phyloP scores from a whole-genome alignment of 257 asterid genomes.

The Nicotiana tomentosiformis region DNA sequence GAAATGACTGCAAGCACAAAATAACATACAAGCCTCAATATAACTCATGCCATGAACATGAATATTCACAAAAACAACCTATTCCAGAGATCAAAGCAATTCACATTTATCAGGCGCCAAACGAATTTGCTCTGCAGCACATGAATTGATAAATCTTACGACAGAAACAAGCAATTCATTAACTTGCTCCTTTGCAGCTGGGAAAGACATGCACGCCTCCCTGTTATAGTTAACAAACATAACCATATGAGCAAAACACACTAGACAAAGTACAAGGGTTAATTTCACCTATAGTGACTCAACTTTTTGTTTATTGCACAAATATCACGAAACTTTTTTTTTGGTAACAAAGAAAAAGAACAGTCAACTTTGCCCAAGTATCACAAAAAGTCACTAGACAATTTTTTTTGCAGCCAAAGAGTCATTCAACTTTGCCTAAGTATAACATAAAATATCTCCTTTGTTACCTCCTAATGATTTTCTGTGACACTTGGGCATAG shows the following conservation, averaged over 20 bases:
- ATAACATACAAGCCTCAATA: slow-evolving; percentile 7
- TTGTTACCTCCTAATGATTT: too few species aligned
- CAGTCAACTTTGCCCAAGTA: too few species aligned
- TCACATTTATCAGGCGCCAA: slow-evolving; percentile 86
- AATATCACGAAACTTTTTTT: too few species aligned
- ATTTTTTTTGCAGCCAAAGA: too few species aligned
- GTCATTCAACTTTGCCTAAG: too few species aligned
- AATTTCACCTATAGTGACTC: too few species aligned
- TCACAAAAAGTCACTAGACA: too few species aligned
- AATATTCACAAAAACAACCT: not conserved
- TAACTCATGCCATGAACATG: slow-evolving; percentile 7
- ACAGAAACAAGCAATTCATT: slow-evolving; percentile 46
- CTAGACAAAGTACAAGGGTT: not conserved
- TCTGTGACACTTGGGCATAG: too few species aligned
- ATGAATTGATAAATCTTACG: slow-evolving; percentile 61
- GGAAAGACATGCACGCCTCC: slow-evolving; percentile 61
- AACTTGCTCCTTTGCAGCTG: slow-evolving; percentile 50
- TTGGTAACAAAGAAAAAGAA: too few species aligned
- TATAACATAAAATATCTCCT: too few species aligned
- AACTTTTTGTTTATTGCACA: too few species aligned
- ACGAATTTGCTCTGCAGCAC: slow-evolving; percentile 68
- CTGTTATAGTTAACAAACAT: slow-evolving; percentile 30
- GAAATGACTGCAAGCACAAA: slow-evolving; percentile 61
- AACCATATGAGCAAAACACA: not conserved
- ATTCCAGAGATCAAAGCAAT: not conserved